A percentile compares a stretch with the other conserved stretches of the same genome.
These are phyloP conservation scores for Novymonas esmeraldas DNA, from an alignment of 208 protist species.

Conservation along the genomic window DNA sequence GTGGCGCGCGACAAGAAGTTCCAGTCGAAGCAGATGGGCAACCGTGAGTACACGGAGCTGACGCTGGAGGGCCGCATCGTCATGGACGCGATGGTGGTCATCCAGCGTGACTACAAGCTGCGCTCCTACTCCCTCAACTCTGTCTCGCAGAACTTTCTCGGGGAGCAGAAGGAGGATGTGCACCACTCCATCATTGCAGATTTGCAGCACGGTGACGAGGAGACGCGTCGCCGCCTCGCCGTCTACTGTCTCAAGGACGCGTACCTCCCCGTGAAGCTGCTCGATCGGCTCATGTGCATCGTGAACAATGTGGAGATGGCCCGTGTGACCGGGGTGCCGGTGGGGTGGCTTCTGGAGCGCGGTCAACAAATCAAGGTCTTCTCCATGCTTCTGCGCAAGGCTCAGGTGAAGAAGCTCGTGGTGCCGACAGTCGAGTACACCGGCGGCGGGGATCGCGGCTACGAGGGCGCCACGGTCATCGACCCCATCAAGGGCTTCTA, in stretches of 20 bases:
- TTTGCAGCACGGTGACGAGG: slow-evolving; percentile 95
- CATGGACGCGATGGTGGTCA: slow-evolving; percentile 98
- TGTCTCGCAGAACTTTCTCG: slow-evolving; percentile 98
- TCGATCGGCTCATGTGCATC: slow-evolving; percentile 99
- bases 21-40: slow-evolving; percentile 97
- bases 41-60: slow-evolving; percentile 98
- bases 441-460: slow-evolving; percentile 75
- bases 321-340: slow-evolving; percentile 98
- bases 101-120: slow-evolving; percentile 99
- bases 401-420: slow-evolving; percentile 75
- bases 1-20: slow-evolving; percentile 96
- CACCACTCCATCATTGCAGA: slow-evolving; percentile 99
- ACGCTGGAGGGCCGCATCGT: slow-evolving; percentile 96
- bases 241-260: slow-evolving; percentile 99
- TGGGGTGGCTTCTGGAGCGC: slow-evolving; percentile 95
- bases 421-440: slow-evolving; percentile 82
- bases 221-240: slow-evolving; percentile 97
- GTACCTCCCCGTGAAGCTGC: slow-evolving; percentile 95
- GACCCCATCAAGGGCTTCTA: slow-evolving; percentile 97
- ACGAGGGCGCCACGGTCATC: slow-evolving; percentile 99
- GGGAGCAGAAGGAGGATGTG: slow-evolving; percentile 99
- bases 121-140: slow-evolving; percentile 99
- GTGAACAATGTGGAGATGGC: slow-evolving; percentile 99
- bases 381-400: slow-evolving; percentile 92
- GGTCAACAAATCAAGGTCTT: slow-evolving; percentile 99